phyloP scores from a whole-genome alignment of 305 asterid species.

The Fraxinus greggii region DNA sequence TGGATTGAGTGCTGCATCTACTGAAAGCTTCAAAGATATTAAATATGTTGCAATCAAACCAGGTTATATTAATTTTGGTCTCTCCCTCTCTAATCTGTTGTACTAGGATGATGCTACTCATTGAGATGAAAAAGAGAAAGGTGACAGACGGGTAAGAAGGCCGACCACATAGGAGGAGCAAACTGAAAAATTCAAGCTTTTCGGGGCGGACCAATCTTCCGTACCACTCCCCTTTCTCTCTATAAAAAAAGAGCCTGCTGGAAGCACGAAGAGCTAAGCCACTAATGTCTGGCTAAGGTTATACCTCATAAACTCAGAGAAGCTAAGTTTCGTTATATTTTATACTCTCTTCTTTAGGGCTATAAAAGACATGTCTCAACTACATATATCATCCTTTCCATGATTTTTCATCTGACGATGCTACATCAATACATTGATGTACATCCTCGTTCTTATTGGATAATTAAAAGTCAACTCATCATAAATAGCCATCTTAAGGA shows the following conservation, averaged over 20 bases:
- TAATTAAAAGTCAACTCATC: neutral
- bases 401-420: neutral
- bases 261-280: neutral
- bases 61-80: neutral
- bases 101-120: neutral
- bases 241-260: neutral
- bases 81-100: neutral
- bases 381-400: neutral
- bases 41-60: neutral
- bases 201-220: neutral
- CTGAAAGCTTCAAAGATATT: neutral
- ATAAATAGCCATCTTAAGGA: neutral
- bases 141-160: neutral
- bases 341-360: neutral
- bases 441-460: neutral
- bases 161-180: neutral
- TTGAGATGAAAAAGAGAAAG: neutral
- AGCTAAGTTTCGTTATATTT: neutral
- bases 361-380: neutral
- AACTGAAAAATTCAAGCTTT: neutral
- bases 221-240: neutral
- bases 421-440: neutral
- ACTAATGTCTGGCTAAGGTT: neutral
- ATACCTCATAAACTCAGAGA: neutral
- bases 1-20: neutral